Percentiles rank a stretch among this genome's conserved stretches.
These are phyloP conservation scores for Sistotremastrum niveocremeum DNA, from an alignment of 768 basidiomycete genomes.

Conservation along the genomic window DNA sequence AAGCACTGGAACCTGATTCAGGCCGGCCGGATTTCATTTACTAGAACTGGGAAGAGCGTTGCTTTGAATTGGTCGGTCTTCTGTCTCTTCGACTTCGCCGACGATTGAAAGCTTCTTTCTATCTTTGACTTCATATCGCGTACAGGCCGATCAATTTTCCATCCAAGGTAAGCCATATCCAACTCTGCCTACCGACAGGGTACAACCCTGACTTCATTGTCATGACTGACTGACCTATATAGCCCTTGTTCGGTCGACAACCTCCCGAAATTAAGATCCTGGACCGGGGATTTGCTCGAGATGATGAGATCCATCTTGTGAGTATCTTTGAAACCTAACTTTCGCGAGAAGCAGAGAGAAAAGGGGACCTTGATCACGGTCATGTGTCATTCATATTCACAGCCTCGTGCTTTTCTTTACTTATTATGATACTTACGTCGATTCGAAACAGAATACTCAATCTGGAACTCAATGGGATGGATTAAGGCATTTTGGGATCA, in stretches of 20 bases:
- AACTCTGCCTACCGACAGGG: neutral
- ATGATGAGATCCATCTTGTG: conserved; percentile 47
- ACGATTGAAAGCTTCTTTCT: neutral
- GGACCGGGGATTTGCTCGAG: conserved; percentile 9
- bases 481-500: conserved; percentile 8
- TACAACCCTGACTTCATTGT: neutral
- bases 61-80: conserved; percentile 47
- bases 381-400: conserved; percentile 6
- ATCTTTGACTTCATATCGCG: neutral
- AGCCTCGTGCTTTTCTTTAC: too few species aligned
- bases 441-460: conserved; percentile 7
- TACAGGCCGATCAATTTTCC: conserved; percentile 56
- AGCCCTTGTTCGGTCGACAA: conserved; percentile 48
- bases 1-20: neutral
- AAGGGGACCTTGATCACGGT: too few species aligned
- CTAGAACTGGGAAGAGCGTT: conserved; percentile 38
- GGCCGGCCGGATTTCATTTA: neutral
- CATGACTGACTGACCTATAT: neutral
- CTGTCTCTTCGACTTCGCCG: too few species aligned
- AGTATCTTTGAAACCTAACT: neutral
- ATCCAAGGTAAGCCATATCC: conserved; percentile 30
- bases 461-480: conserved; percentile 10
- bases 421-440: neutral
- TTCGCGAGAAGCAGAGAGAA: too few species aligned
- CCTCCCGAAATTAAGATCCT: conserved; percentile 32